Base-by-base conservation (phyloP, 2,329 filamentous ascomycete species). In the Pseudocercospora crystallina region DNA sequence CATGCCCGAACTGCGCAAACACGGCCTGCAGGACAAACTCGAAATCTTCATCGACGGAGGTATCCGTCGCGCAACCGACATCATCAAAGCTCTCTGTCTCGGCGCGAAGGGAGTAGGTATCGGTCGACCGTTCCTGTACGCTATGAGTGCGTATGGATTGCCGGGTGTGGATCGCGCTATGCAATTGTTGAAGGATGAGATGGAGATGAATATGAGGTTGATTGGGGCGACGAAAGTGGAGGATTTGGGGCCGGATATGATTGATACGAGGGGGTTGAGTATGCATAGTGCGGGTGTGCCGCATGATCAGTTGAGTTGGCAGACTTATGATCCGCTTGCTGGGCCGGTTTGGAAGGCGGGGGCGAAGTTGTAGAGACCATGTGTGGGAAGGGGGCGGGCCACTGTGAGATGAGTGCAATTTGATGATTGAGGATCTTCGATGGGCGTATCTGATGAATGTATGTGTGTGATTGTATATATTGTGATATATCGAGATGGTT, bases 201-300 rank as follows among this genome's bases (percentile, higher is more conserved):
- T 99, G 82, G 90, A 95, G 76, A 97, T 97, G 92, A 94, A 92
- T 67, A 97, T 99, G 94, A 83, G 94, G 5, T 76, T 99, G 57
- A 90, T 99, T 61, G 94, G 94, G 8, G 88, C 84, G 52, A 81
- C 79, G 14, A 84, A 73, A 53, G 71, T 99, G 30, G 83, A 84
- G 32, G 84, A 99, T 61, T 74, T 99, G 56, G 89, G 87, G 56
- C 86, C 91, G 0, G 84, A 83, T 20, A 74, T 99, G 70, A 70
- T 99, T 14, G 94, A 99, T 68, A 81, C 83, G 0, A 77, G 87
- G 54, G 89, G 86, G 2, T 68, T 96, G 60, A 78, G 73, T 57
- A 75, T 77, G 57, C 85, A 87, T 63, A 75, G 73, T 10, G 78
- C 80, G 2, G 63, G 68, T 35, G 80, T 85, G 32, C 84, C 85